phyloP scores from a whole-genome alignment of 129 eudicot genomes.

The Chrysanthemum seticuspe region DNA sequence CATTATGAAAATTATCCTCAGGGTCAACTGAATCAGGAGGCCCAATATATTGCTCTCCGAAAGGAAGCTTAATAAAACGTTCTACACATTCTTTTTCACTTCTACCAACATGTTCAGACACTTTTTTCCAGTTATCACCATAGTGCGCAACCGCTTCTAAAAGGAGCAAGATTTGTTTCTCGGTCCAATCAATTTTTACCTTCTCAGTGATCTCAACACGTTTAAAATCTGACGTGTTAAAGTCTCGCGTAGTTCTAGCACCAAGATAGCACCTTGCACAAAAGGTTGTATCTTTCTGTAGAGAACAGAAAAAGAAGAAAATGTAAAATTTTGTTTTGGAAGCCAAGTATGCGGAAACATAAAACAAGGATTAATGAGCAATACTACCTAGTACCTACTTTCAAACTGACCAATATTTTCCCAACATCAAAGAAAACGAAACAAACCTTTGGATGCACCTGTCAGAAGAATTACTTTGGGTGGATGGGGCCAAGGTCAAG shows the following conservation, averaged over 20 bases:
- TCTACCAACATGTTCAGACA: conserved; percentile 84
- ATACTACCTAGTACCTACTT: neutral
- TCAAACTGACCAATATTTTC: neutral
- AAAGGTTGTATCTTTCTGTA: conserved; percentile 71
- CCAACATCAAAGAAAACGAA: neutral
- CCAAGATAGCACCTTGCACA: conserved; percentile 94
- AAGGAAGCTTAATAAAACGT: conserved; percentile 90
- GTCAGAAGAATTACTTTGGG: neutral
- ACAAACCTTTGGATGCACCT: neutral
- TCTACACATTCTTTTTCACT: conserved; percentile 80
- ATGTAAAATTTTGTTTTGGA: neutral
- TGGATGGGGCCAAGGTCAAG: neutral
- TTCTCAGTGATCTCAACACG: conserved; percentile 89
- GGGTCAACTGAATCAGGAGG: conserved; percentile 66
- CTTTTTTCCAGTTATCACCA: conserved; percentile 95
- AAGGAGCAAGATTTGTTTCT: conserved; percentile 89
- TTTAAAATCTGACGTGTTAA: conserved; percentile 63
- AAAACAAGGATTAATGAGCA: neutral
- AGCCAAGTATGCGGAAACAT: neutral
- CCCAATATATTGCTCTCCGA: conserved; percentile 74
- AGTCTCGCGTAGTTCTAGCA: conserved; percentile 35
- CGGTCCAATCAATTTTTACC: conserved; percentile 77
- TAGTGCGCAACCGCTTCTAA: conserved; percentile 88
- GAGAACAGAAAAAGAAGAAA: neutral
- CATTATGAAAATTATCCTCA: conserved; percentile 31